phyloP scores from a whole-genome alignment of 1,284 basidiomycete genomes.

The Marasmius tenuissimus region DNA sequence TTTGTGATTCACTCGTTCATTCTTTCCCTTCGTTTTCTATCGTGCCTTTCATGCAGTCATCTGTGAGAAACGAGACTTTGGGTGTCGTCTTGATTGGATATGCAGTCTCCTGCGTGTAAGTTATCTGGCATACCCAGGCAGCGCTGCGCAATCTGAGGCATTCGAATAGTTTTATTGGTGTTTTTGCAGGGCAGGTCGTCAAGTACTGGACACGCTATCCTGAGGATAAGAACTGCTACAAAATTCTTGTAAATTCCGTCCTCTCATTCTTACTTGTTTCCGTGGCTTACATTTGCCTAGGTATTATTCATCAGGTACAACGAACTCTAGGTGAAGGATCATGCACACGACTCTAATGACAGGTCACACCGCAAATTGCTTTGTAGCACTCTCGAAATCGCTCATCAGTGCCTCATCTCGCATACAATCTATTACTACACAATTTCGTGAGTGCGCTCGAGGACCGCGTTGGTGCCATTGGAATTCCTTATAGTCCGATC shows the following conservation, averaged over 20 bases:
- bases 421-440: conserved; percentile 6
- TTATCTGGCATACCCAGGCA: not conserved
- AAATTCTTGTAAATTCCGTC: not conserved
- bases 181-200: conserved; percentile 2
- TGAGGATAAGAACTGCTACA: conserved; percentile 5
- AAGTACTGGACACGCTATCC: conserved; percentile 4
- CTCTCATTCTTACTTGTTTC: not conserved
- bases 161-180: not conserved
- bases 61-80: not conserved
- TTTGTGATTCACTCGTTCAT: not conserved
- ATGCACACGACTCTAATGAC: too few relatives aligned
- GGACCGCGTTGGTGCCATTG: not conserved
- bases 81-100: conserved; percentile 6
- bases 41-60: not conserved
- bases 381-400: conserved; percentile 1
- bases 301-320: conserved; percentile 2
- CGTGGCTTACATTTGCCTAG: not conserved
- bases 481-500: not conserved
- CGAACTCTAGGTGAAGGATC: too few relatives aligned
- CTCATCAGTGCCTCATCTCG: conserved; percentile 2
- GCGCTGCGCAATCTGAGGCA: not conserved
- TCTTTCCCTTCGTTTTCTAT: not conserved
- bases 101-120: conserved; percentile 6
- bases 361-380: not conserved
- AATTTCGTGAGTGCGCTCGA: conserved; percentile 1